Conservation (phyloP, 495 filamentous ascomycete species). For the Aspergillus nanangensis region DNA sequence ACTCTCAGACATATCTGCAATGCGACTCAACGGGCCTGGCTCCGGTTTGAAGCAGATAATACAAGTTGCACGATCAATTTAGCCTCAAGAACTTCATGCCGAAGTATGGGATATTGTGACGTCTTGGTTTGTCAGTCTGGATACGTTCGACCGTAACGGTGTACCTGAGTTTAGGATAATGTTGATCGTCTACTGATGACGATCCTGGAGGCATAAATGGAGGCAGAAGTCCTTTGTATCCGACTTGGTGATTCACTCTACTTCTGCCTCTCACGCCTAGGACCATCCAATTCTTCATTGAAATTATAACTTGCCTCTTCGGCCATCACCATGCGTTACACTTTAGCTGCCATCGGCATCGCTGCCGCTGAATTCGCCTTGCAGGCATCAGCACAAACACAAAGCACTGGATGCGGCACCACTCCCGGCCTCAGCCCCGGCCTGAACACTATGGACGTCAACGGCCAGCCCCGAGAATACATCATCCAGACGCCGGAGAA, state of each 20-base stretch:
- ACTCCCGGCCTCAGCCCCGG: not conserved
- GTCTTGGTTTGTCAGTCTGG: not conserved
- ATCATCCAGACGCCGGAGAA: constrained; percentile 31
- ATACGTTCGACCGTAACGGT: not conserved
- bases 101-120: not conserved
- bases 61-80: not conserved
- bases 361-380: not conserved
- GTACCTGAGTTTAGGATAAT: not conserved
- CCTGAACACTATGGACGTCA: not conserved
- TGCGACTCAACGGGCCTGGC: not conserved
- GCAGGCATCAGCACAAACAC: not conserved
- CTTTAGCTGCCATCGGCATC: not conserved
- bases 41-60: too few relatives aligned
- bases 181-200: not conserved
- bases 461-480: constrained; percentile 17
- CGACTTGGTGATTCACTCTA: not conserved
- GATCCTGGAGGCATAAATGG: not conserved
- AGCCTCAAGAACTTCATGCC: not conserved
- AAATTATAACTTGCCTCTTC: not conserved
- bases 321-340: not conserved
- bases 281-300: not conserved
- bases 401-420: not conserved
- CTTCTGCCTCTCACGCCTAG: not conserved
- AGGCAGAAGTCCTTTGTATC: not conserved
- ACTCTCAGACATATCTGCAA: not conserved